Base-by-base conservation (phyloP, 1,139 yeast species). In the Pichia sp. region DNA sequence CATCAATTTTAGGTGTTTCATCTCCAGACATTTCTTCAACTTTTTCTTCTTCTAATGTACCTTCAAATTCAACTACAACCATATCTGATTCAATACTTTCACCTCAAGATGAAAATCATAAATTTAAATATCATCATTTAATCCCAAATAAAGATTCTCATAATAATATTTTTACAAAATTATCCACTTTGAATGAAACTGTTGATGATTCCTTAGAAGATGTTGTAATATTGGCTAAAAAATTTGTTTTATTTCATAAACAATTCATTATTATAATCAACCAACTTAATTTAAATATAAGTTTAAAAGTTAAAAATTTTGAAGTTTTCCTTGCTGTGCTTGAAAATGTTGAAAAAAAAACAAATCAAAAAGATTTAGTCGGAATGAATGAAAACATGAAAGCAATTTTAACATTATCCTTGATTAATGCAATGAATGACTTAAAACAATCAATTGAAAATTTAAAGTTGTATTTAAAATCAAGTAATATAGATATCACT, bases 371-470 rank as follows among this genome's bases (percentile, higher is more conserved):
- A 5, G 57, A 55, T 14, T 36, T 39, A 25, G n/a, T 5, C 11
- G 42, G 44, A 10, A 47, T 38, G 7, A 44, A 31, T 10, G 56
- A 53, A n/a, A 50, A 48, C 16, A 43, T 49, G n/a, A 46, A 46
- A 18, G 50, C 49, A n/a, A 55, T 51, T 47, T 45, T 56, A 29
- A 42, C 52, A 5, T 28, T 57, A 16, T 48, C 59, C 1, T 43
- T 63, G 42, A 44, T 53, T 14, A 56, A 57, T 16, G 54, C 61
- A 5, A 57, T 63, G 58, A 36, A 49, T 4, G 64, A 64, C 25
- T 43, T 64, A 46, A 58, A 56, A 31, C 52, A 49, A 9, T 50
- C 56, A 11, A 52, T 62, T 14, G 60, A 56, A 30, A 56, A 58
- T 5, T 29, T 63, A 27, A 56, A 52, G 34, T 45, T 59, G 13